Evolutionary conservation across 164 flowering plant genomes (phyloP), one percentile per base, ranked within the genome.

Genomic region (Vitis cinerea): DNA sequence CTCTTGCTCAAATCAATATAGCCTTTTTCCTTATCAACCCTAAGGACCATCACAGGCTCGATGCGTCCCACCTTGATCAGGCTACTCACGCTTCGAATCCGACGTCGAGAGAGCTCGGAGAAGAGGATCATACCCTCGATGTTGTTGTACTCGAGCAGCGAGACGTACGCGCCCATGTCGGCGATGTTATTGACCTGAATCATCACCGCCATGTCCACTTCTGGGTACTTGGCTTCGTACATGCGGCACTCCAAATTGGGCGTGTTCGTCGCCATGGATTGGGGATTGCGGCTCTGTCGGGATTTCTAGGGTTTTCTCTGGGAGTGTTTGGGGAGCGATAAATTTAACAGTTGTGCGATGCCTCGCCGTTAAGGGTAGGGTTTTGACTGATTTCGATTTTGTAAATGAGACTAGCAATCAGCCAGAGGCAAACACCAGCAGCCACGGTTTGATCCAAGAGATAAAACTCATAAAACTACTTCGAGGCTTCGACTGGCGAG

Each of bases 121-220:
- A 92, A 89, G 55, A 92, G 78, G 65, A 94, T 94, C 97, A 94
- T 92, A 1, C 97, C 98, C 82, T 94, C 98, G 63, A 92, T 89
- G 85, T 92, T 90, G 82, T 94, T 94, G 89, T 94, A 94, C 83
- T 94, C 98, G 10, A 94, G 87, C 2, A 94, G 83, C 0, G 94
- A 87, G 5, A 94, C 98, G 76, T 94, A 92, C 1, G 98, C 97
- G 19, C 97, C 94, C 86, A 90, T 92, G 71, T 92, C 97, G 19
- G 94, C 97, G 73, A 94, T 94, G 83, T 82, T 84, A 86, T 92
- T 88, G 56, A 94, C 98, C 70, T 94, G 97, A 6, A 94, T 90
- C 98, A 94, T 94, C 75, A 94, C 98, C 19, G 97, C 90, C 85
- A 80, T 84, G 81, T 94, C 97, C 50, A 92, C 97, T 73, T 92